These are phyloP conservation scores for Tuber brumale DNA, from an alignment of 495 filamentous ascomycete species.

Conservation along the genomic window DNA sequence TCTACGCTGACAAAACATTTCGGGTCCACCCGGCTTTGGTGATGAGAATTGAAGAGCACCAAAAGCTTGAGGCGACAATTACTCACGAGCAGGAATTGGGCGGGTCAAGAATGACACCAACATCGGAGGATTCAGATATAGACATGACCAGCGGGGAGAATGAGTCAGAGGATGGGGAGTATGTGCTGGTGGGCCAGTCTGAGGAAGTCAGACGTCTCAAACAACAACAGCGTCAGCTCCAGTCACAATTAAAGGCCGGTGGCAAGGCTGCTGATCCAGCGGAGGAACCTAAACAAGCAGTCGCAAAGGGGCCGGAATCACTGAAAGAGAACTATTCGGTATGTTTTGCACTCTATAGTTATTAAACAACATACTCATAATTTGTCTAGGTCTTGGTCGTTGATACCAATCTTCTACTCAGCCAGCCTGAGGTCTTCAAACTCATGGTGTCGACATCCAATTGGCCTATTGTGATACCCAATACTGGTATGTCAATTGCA, in stretches of 20 bases:
- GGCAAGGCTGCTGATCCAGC: conserved; percentile 4
- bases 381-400: conserved; percentile 32
- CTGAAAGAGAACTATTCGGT: conserved; percentile 36
- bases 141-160: conserved; percentile 32
- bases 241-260: conserved; percentile 22
- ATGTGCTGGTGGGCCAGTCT: conserved; percentile 32
- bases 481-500: conserved; percentile 32
- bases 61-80: background rate
- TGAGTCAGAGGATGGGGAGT: conserved; percentile 35
- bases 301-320: conserved; percentile 34
- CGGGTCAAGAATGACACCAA: conserved; percentile 4
- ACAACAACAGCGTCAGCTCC: conserved; percentile 25
- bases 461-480: conserved; percentile 39
- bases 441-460: conserved; percentile 28
- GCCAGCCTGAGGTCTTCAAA: conserved; percentile 35
- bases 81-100: conserved; percentile 7
- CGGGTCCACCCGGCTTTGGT: conserved; percentile 25
- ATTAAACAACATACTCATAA: background rate
- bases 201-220: conserved; percentile 33
- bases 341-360: background rate
- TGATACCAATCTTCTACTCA: conserved; percentile 39
- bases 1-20: conserved; percentile 23
- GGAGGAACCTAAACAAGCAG: conserved; percentile 16
- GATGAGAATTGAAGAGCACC: conserved; percentile 23
- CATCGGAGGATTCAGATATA: conserved; percentile 24